These are phyloP conservation scores for Calonectria multiphialidica DNA, from an alignment of 2,329 filamentous ascomycete genomes.

Conservation along the genomic window DNA sequence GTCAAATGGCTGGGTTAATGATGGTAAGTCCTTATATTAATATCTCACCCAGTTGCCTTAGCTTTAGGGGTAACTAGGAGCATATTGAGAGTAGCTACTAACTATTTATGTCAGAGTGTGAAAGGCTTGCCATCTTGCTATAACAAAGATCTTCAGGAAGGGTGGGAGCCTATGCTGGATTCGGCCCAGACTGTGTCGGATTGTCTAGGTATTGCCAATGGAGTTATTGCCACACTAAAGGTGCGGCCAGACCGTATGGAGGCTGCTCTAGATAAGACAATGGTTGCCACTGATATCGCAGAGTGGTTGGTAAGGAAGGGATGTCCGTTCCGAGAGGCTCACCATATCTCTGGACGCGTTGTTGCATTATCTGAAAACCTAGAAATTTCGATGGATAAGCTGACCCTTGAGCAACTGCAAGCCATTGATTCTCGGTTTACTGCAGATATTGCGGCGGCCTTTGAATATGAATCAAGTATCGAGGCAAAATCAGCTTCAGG, in stretches of 20 bases:
- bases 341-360: conserved; percentile 79
- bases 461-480: background rate
- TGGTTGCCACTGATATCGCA: conserved; percentile 78
- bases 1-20: conserved; percentile 83
- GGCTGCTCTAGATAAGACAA: conserved; percentile 77
- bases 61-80: conserved; percentile 34
- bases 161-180: conserved; percentile 81
- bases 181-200: conserved; percentile 80
- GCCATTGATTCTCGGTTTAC: conserved; percentile 75
- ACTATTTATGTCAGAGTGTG: conserved; percentile 54
- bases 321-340: conserved; percentile 82
- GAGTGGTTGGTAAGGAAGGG: conserved; percentile 73
- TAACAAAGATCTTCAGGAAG: conserved; percentile 84
- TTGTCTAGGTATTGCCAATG: conserved; percentile 80
- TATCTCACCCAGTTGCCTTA: conserved; percentile 37
- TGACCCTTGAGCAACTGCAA: conserved; percentile 76
- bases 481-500: background rate
- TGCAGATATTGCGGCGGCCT: conserved; percentile 60
- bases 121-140: conserved; percentile 78
- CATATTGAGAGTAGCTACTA: conserved; percentile 45
- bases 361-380: conserved; percentile 78
- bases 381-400: conserved; percentile 74
- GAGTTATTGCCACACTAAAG: conserved; percentile 76
- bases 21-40: conserved; percentile 54
- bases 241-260: conserved; percentile 78